phyloP scores from a whole-genome alignment of 768 basidiomycete genomes.

The Nidularia pulvinata region DNA sequence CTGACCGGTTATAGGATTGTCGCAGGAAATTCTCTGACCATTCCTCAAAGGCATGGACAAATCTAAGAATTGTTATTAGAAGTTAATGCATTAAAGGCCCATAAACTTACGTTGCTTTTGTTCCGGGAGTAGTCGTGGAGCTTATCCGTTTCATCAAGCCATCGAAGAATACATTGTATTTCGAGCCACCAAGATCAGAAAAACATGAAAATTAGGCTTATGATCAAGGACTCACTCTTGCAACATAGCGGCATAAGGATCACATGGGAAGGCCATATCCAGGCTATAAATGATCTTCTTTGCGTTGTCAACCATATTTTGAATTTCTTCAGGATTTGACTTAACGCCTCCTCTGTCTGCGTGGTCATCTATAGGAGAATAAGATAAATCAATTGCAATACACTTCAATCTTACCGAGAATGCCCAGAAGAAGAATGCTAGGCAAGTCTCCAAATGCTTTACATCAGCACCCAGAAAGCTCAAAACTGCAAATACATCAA shows the following conservation, averaged over 20 bases:
- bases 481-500: constrained; percentile 13
- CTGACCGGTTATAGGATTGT: constrained; percentile 5
- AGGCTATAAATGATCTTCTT: constrained; percentile 6
- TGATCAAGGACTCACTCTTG: no score
- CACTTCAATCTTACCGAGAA: constrained; percentile 14
- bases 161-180: neutral
- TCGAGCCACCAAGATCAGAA: neutral
- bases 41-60: constrained; percentile 7
- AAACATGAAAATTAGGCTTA: neutral
- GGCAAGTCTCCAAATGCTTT: constrained; percentile 16
- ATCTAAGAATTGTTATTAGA: constrained; percentile 2
- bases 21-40: constrained; percentile 8
- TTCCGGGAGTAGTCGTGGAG: neutral
- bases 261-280: neutral
- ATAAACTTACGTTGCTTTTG: neutral
- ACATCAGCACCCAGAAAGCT: constrained; percentile 15
- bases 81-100: neutral
- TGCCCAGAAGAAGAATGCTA: constrained; percentile 20
- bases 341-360: constrained; percentile 18
- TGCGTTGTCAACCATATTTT: constrained; percentile 11
- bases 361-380: constrained; percentile 17
- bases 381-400: neutral
- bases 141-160: neutral
- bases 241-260: constrained; percentile 14
- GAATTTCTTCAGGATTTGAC: constrained; percentile 12